Percentiles rank a stretch among this genome's conserved stretches.
Evolutionary conservation across 2,329 filamentous ascomycete species (phyloP).

Genomic region (Botrytis tulipae): DNA sequence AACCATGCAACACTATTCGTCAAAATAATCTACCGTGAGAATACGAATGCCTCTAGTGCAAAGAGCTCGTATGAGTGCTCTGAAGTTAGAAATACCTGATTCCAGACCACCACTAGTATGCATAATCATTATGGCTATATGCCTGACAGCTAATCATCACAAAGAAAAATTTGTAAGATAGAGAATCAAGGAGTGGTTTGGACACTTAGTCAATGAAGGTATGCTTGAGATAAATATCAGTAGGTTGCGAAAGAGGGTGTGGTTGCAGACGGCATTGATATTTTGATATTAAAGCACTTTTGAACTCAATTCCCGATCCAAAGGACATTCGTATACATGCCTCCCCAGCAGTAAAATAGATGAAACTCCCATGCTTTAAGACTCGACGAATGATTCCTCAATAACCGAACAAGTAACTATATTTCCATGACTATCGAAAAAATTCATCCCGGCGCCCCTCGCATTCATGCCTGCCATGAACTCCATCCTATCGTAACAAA

Average conservation of each 20-base stretch:
- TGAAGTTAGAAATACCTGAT: background rate
- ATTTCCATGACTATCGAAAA: background rate
- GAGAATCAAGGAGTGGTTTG: background rate
- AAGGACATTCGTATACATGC: background rate
- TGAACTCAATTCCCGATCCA: background rate
- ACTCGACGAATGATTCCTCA: background rate
- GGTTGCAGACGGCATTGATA: background rate
- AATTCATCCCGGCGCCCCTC: background rate
- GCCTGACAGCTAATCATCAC: background rate
- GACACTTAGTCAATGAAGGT: background rate
- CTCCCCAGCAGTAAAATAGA: background rate
- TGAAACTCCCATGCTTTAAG: background rate
- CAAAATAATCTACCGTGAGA: background rate
- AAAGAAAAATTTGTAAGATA: background rate
- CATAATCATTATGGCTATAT: background rate
- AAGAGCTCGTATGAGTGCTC: background rate
- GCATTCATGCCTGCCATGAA: background rate
- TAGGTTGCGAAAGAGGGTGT: background rate
- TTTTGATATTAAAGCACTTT: slow-evolving; percentile 13
- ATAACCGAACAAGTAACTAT: background rate
- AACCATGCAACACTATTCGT: background rate
- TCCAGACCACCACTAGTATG: background rate
- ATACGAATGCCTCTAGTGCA: background rate
- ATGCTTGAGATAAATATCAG: background rate
- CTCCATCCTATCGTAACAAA: background rate